Base-by-base conservation (phyloP, 352 stramenopile species). In the Phytophthora boehmeriae region DNA sequence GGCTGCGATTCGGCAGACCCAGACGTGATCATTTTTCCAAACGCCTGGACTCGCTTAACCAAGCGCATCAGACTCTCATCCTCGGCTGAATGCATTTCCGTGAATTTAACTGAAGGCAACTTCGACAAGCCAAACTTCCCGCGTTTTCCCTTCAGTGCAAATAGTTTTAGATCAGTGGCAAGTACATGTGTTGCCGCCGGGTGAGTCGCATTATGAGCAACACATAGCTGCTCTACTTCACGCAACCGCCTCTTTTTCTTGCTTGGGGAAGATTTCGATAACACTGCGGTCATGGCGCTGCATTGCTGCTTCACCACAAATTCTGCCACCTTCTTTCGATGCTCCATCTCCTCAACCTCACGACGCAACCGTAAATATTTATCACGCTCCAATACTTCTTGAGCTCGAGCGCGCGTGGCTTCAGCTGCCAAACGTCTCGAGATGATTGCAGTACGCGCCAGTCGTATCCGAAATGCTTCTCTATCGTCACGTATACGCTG, bases 391-490 rank as follows among this genome's bases (percentile, higher is more conserved):
- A 75, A 38, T 8, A 54, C 32, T 66, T 87, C 53, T 22, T 66
- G 66, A 8, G 45, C 62, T 10, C 69, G 71, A 4, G 77, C 72
- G 17, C 59, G 70, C 2, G 62, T 67, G 0, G 76, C 66, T 44
- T 86, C 60, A 1, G 72, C 64, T 34, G 79, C 65, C 14, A 90
- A 55, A 16, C 52, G 66, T 5, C 68, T 66, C 0, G 75, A 73
- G 28, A 89, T 66, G 23, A 70, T 75, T n/a, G 78, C 66, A 17
- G 74, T 86, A 5, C 74, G 80, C 35, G 62, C 66, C 59, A 92
- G 39, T 68, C 72, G 77, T 90, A 89, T 92, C 76, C 79, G 79
- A 43, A 89, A 90, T 30, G 75, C 71, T 30, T 89, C 77, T 20
- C 43, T 66, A 32, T 76, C 58, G 30, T 87, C 44, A 1, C 63